Evolutionary conservation across 169 alveolate genomes (phyloP).

Genomic region (Plasmodium berghei): DNA sequence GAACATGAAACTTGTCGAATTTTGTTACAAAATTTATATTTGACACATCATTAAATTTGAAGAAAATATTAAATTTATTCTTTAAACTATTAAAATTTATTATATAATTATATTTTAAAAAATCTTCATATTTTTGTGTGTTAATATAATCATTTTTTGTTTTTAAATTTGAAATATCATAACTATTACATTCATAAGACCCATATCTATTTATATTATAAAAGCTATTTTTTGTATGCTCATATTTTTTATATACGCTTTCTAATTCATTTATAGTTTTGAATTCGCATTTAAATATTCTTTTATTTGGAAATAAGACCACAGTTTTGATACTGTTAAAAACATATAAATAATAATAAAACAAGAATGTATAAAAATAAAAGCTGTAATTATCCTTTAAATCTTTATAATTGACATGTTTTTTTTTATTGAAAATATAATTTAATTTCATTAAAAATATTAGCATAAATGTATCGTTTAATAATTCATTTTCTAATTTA

Average conservation of each 20-base stretch:
- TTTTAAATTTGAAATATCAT: conserved; percentile 12
- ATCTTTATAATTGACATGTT: conserved; percentile 12
- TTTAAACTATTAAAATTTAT: conserved; percentile 44
- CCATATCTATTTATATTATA: conserved; percentile 57
- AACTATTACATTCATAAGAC: conserved; percentile 4
- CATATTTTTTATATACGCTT: conserved; percentile 20
- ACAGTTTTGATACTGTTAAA: conserved; percentile 34
- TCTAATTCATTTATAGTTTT: conserved; percentile 28
- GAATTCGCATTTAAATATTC: conserved; percentile 12
- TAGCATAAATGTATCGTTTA: conserved; percentile 45
- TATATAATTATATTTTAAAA: conserved; percentile 35
- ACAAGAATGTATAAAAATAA: conserved; percentile 36
- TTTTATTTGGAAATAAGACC: conserved; percentile 1
- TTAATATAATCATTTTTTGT: conserved; percentile 15
- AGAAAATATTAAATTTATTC: conserved; percentile 23
- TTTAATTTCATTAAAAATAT: conserved; percentile 56
- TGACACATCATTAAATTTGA: conserved; percentile 69
- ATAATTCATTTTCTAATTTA: conserved; percentile 6
- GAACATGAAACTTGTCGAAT: conserved; percentile 15
- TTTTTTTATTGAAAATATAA: conserved; percentile 35
- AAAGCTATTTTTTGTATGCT: conserved; percentile 13
- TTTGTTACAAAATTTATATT: conserved; percentile 38
- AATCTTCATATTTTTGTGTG: conserved; percentile 11
- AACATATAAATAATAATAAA: conserved; percentile 47
- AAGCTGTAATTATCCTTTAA: conserved; percentile 24